Percentiles rank a stretch among this genome's conserved stretches.
Evolutionary conservation across 1,139 yeast species (phyloP).

Genomic region (Arxiozyma slooffiae): DNA sequence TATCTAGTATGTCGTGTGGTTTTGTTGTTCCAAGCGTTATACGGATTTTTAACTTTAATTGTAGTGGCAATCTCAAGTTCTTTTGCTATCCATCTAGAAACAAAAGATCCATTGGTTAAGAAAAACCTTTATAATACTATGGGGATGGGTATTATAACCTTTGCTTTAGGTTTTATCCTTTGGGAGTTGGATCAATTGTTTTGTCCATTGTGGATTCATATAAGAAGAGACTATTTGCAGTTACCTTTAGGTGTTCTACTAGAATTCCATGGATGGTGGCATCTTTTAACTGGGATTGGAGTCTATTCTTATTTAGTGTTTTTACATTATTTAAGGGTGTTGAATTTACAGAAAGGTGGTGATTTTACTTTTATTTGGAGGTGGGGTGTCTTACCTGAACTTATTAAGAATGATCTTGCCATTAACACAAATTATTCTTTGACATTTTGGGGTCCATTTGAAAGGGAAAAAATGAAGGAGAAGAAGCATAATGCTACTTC

Average conservation of each 20-base stretch:
- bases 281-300: conserved; percentile 73
- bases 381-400: conserved; percentile 40
- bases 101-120: conserved; percentile 38
- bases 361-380: conserved; percentile 47
- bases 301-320: conserved; percentile 57
- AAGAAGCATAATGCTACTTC: background rate
- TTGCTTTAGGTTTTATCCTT: conserved; percentile 61
- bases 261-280: conserved; percentile 99
- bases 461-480: background rate
- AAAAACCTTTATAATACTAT: conserved; percentile 45
- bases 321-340: conserved; percentile 57
- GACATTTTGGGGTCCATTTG: conserved; percentile 20
- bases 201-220: conserved; percentile 52
- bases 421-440: conserved; percentile 23
- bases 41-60: conserved; percentile 46
- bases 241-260: conserved; percentile 80
- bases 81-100: conserved; percentile 34
- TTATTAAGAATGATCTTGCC: conserved; percentile 21
- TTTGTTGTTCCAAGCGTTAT: conserved; percentile 71
- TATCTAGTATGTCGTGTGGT: conserved; percentile 71
- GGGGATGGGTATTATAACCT: conserved; percentile 52
- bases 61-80: conserved; percentile 48
- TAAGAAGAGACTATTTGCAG: conserved; percentile 58
- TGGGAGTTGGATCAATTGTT: conserved; percentile 76
- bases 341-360: conserved; percentile 43